Conservation (phyloP, 441 rosid species). For the Pelargonium hybrid region DNA sequence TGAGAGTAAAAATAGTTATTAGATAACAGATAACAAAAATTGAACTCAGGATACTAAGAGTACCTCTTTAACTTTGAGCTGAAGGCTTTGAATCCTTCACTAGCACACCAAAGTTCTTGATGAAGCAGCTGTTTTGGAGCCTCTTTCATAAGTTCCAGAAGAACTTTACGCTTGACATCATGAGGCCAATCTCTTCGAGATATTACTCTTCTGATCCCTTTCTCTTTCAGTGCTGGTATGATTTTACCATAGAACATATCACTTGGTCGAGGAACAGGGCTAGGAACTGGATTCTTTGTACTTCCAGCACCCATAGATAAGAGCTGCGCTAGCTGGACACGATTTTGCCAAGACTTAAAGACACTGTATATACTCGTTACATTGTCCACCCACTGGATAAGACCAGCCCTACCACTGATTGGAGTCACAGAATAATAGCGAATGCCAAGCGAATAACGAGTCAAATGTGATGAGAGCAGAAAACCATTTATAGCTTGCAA, state of each 20-base stretch:
- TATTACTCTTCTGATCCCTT: conserved; percentile 90
- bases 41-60: conserved; percentile 5
- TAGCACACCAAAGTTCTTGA: conserved; percentile 98
- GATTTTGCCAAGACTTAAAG: conserved; percentile 92
- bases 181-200: conserved; percentile 99
- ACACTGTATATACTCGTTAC: conserved; percentile 86
- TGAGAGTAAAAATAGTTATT: background rate
- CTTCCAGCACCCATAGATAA: conserved; percentile 49
- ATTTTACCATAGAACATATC: conserved; percentile 99
- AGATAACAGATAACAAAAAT: background rate
- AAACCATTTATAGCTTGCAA: conserved; percentile 84
- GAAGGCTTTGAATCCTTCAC: conserved; percentile 96
- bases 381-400: conserved; percentile 97
- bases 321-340: conserved; percentile 66
- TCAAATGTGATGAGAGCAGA: conserved; percentile 49
- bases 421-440: conserved; percentile 97
- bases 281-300: conserved; percentile 48
- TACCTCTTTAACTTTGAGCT: conserved; percentile 84
- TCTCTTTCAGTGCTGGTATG: conserved; percentile 97
- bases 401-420: conserved; percentile 97
- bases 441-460: conserved; percentile 55
- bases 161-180: conserved; percentile 96
- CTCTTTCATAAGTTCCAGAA: conserved; percentile 90
- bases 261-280: conserved; percentile 89
- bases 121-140: conserved; percentile 86